A percentile compares a stretch with the other conserved stretches of the same genome.
These are phyloP conservation scores for Durotheca rogersii DNA, from an alignment of 495 filamentous ascomycete genomes.

Conservation along the genomic window DNA sequence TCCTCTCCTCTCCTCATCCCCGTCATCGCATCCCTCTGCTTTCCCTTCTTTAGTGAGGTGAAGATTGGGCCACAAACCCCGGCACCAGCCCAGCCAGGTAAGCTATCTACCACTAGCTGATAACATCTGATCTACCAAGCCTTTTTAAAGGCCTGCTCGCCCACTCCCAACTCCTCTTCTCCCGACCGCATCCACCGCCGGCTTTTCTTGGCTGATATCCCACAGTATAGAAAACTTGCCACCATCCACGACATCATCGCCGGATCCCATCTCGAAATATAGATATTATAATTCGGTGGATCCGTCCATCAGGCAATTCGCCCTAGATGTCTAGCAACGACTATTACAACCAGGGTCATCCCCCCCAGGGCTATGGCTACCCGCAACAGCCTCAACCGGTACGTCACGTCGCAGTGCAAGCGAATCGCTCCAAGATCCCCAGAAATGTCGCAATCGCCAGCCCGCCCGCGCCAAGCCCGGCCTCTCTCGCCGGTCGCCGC, in stretches of 20 bases:
- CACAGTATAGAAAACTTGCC: too few species aligned
- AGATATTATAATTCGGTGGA: too few species aligned
- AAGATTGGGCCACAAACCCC: too few species aligned
- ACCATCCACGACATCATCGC: too few species aligned
- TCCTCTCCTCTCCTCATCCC: neutral
- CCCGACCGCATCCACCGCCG: neutral
- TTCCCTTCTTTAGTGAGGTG: too few species aligned
- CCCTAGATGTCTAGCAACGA: slow-evolving; percentile 50
- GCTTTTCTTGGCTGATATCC: slow-evolving; percentile 17
- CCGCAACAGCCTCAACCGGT: slow-evolving; percentile 44
- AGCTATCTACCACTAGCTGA: neutral
- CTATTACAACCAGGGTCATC: slow-evolving; percentile 45
- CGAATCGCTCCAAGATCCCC: slow-evolving; percentile 14
- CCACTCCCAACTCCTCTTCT: neutral
- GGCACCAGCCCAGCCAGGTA: slow-evolving; percentile 8
- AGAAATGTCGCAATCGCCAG: slow-evolving; percentile 19
- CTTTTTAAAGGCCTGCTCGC: neutral
- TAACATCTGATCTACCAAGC: slow-evolving; percentile 8
- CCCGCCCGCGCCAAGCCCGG: slow-evolving; percentile 20
- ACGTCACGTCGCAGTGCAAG: slow-evolving; percentile 21
- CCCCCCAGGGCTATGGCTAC: slow-evolving; percentile 42
- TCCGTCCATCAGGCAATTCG: slow-evolving; percentile 15
- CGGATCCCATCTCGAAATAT: too few species aligned
- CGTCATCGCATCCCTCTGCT: too few species aligned
- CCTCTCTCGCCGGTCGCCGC: neutral